Evolutionary conservation across 768 basidiomycete genomes (phyloP), one percentile per base, ranked within the genome.

Genomic region (Suillus subluteus): DNA sequence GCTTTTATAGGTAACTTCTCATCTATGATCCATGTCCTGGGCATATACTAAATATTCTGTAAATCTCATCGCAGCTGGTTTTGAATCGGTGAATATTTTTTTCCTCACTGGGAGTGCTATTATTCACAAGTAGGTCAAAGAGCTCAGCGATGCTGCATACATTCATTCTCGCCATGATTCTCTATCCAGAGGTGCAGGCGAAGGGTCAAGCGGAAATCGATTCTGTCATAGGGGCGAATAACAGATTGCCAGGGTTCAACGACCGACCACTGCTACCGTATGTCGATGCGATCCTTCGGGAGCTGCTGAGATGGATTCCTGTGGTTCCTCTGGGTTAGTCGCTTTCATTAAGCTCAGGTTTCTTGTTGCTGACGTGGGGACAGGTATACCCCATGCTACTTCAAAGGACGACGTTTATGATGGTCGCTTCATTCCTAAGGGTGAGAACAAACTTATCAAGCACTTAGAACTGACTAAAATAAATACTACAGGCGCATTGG

Each of bases 341-440:
- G n/a, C 3, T 9, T 16, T 9, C 21, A n/a, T 41, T 21, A 52
- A 18, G 11, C 23, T 26, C 40, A 11, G 35, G 23, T 61, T 62
- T 44, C 30, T 37, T 32, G 37, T n/a, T 8, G 46, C 13, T 55
- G 32, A 55, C 54, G 2, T 12, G 18, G 54, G 23, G 52, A 16
- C 40, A 76, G 75, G 72, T 0, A 64, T 78, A 15, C 74, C 76
- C 0, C 76, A 74, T 35, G 65, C 71, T 18, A 71, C 70, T 3
- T 68, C 72, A 7, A 61, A 55, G 0, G 74, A 76, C 9, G 74
- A 76, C 30, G 67, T 71, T 23, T 76, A 73, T 26, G 67, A 76
- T 15, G 78, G 74, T 1, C 80, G 81, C 65, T 74, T 74, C 48
- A 83, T 86, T 50, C 84, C 83, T 0, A 80, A 82, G 66, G 82